Evolutionary conservation across 2,329 filamentous ascomycete genomes (phyloP).

Genomic region (Colletotrichum trifolii): DNA sequence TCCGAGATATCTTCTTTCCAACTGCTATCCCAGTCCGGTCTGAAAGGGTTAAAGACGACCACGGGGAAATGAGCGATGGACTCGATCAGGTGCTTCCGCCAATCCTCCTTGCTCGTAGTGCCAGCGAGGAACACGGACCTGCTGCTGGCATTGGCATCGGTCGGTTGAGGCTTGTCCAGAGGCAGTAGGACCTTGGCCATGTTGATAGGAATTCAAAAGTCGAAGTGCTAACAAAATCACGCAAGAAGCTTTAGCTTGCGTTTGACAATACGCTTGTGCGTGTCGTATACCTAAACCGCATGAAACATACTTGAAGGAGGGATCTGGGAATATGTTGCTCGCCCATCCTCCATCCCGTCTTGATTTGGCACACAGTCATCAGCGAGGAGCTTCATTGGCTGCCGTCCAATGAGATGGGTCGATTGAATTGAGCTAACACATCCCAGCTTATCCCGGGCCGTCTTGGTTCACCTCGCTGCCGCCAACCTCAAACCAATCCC

Average conservation of each 20-base stretch:
- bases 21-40: slow-evolving; percentile 65
- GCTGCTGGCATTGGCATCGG: slow-evolving; percentile 7
- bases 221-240: too few relatives aligned
- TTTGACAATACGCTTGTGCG: too few relatives aligned
- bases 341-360: slow-evolving; percentile 10
- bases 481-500: too few relatives aligned
- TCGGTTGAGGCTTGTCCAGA: not conserved
- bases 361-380: not conserved
- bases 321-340: too few relatives aligned
- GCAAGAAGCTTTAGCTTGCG: too few relatives aligned
- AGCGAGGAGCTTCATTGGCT: slow-evolving; percentile 9
- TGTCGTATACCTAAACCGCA: too few relatives aligned
- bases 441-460: not conserved
- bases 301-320: too few relatives aligned
- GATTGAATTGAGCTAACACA: not conserved
- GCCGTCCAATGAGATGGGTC: not conserved
- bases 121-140: slow-evolving; percentile 68
- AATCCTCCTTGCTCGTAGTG: slow-evolving; percentile 60
- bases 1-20: slow-evolving; percentile 63
- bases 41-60: slow-evolving; percentile 68
- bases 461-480: too few relatives aligned
- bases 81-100: slow-evolving; percentile 59
- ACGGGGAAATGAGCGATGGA: slow-evolving; percentile 57
- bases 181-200: slow-evolving; percentile 30
- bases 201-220: not conserved